Percentiles rank a stretch among this genome's conserved stretches.
Evolutionary conservation across 805 yeast species (phyloP).

Genomic region (Candida anglica): DNA sequence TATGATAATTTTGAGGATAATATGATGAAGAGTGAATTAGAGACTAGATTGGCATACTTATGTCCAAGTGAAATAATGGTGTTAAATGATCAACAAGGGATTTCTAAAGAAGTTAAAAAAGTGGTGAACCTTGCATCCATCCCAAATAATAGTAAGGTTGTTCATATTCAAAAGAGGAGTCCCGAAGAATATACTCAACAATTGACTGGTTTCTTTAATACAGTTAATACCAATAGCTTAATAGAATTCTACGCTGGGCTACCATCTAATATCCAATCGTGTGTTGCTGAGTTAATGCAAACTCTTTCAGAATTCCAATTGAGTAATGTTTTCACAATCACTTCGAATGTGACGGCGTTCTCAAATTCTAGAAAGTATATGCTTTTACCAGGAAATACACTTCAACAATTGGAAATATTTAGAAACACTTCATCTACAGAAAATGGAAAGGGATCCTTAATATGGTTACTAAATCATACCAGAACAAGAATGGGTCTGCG

Average conservation of each 20-base stretch:
- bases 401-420: slow-evolving; percentile 73
- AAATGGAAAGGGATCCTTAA: slow-evolving; percentile 59
- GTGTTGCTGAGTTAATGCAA: slow-evolving; percentile 43
- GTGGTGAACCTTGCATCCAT: slow-evolving; percentile 14
- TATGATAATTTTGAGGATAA: slow-evolving; percentile 69
- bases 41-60: slow-evolving; percentile 69
- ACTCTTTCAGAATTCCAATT: slow-evolving; percentile 66
- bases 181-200: slow-evolving; percentile 7
- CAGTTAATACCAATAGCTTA: slow-evolving; percentile 12
- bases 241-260: slow-evolving; percentile 22
- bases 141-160: slow-evolving; percentile 6
- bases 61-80: slow-evolving; percentile 73
- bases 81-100: slow-evolving; percentile 25
- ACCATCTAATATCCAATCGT: slow-evolving; percentile 19
- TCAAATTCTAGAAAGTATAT: slow-evolving; percentile 44
- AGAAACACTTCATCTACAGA: slow-evolving; percentile 53
- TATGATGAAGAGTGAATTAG: slow-evolving; percentile 54
- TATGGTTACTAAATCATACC: slow-evolving; percentile 82
- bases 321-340: slow-evolving; percentile 49
- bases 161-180: slow-evolving; percentile 3
- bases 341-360: slow-evolving; percentile 52
- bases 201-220: slow-evolving; percentile 21
- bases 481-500: slow-evolving; percentile 74
- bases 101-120: slow-evolving; percentile 28
- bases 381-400: slow-evolving; percentile 59